phyloP scores from a whole-genome alignment of 768 basidiomycete genomes.

The Rhodotorula babjevae region DNA sequence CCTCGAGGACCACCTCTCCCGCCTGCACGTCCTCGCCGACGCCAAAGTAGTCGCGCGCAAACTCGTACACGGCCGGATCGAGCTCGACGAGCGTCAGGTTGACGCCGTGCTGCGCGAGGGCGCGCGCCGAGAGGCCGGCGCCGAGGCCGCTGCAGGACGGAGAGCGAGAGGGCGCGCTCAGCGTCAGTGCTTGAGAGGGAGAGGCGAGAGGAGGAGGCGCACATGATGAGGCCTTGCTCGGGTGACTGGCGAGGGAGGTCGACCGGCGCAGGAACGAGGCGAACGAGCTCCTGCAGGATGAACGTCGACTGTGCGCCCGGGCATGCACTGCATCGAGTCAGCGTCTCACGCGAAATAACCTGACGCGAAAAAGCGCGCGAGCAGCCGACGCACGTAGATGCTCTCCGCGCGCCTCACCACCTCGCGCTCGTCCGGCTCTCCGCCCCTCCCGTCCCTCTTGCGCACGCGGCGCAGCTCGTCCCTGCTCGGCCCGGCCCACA shows the following conservation, averaged over 20 bases:
- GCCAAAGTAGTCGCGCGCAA: slow-evolving; percentile 72
- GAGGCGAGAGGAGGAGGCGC: slow-evolving; percentile 40
- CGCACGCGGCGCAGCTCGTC: slow-evolving; percentile 51
- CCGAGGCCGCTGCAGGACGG: slow-evolving; percentile 68
- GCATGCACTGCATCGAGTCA: not conserved
- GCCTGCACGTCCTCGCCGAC: slow-evolving; percentile 56
- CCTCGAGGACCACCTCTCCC: slow-evolving; percentile 63
- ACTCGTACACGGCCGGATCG: slow-evolving; percentile 81
- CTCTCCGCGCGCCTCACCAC: slow-evolving; percentile 22
- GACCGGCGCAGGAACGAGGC: slow-evolving; percentile 59
- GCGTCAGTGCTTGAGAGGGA: not conserved
- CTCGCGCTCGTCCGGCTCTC: slow-evolving; percentile 52
- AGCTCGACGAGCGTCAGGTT: slow-evolving; percentile 83
- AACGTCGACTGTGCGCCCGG: slow-evolving; percentile 80
- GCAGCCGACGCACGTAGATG: slow-evolving; percentile 43
- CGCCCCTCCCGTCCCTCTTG: slow-evolving; percentile 48
- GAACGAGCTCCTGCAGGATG: slow-evolving; percentile 75
- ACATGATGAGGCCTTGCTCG: slow-evolving; percentile 70
- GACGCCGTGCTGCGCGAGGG: slow-evolving; percentile 65
- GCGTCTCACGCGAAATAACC: not conserved
- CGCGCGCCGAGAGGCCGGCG: slow-evolving; percentile 70
- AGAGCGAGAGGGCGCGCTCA: no score
- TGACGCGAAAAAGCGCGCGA: not conserved
- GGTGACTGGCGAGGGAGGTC: slow-evolving; percentile 41
- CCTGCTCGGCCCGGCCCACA: slow-evolving; percentile 56